These are phyloP conservation scores for Hymenoscyphus fructigenus DNA, from an alignment of 2,329 filamentous ascomycete species.

Conservation along the genomic window DNA sequence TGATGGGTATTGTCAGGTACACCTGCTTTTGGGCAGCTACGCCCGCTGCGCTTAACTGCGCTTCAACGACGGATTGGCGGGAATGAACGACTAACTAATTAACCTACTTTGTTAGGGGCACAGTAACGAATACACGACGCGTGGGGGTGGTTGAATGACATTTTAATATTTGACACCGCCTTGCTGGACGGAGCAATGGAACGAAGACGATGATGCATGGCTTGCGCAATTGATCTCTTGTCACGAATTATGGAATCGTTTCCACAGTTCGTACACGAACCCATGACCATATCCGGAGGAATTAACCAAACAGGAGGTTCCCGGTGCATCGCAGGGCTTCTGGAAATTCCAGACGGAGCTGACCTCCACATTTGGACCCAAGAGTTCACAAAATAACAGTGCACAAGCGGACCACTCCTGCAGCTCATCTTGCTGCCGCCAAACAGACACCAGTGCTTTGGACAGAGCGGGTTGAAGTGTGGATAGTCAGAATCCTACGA, in stretches of 20 bases:
- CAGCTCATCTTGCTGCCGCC: constrained; percentile 37
- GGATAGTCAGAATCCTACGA: constrained; percentile 7
- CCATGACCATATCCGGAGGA: constrained; percentile 7
- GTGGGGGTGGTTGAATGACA: neutral
- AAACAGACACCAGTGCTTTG: constrained; percentile 27
- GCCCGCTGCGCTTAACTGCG: neutral
- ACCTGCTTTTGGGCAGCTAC: neutral
- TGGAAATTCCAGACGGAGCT: constrained; percentile 25
- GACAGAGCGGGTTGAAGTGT: constrained; percentile 20
- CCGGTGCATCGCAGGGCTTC: constrained; percentile 16
- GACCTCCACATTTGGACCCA: constrained; percentile 19
- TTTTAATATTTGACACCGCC: neutral
- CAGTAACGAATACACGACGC: neutral
- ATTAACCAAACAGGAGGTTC: constrained; percentile 6
- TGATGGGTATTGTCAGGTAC: constrained; percentile 11
- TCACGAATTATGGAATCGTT: neutral
- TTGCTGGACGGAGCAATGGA: neutral
- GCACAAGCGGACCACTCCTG: constrained; percentile 30
- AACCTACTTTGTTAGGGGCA: neutral
- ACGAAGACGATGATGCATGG: constrained; percentile 11
- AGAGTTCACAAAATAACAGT: constrained; percentile 26
- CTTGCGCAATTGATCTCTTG: constrained; percentile 23
- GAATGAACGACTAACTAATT: neutral
- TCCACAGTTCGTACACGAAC: neutral
- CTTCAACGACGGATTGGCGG: neutral